Evolutionary conservation across 305 asterid genomes (phyloP), one percentile per base, ranked within the genome.

Genomic region (Rubia balearica): DNA sequence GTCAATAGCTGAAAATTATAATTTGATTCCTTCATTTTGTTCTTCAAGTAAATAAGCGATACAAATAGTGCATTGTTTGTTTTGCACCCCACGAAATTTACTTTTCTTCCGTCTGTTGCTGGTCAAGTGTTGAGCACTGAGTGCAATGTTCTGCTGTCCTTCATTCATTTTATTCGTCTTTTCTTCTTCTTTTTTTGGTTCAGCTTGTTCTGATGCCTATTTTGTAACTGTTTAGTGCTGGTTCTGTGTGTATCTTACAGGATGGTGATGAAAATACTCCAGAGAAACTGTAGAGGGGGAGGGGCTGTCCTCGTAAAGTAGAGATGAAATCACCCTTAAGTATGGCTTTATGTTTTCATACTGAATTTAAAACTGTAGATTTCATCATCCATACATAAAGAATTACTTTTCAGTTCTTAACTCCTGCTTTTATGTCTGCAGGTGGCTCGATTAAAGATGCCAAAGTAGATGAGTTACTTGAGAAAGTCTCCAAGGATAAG

Each of bases 401-500:
- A 33, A 33, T 33, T 33, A 33, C 36, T 33, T 38, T 14, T 41
- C 13, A 19, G 38, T 63, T 64, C 12, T 56, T 4, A 49, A 42
- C 46, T 42, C 61, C 45, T 56, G 14, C n/a, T 65, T 33, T 65
- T 46, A 45, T 75, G 51, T 17, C 78, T 82, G 68, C 69, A 82
- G 86, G 74, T 49, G 72, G 81, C 45, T 66, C 68, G 45, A 65
- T 36, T 62, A 76, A 65, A 65, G 70, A 22, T 77, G 79, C 62
- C 63, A 73, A 46, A 61, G 55, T 73, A 27, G 72, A 71, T 76
- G 75, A 73, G 71, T 68, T 67, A 61, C 78, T 65, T 63, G 49
- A 65, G 61, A 76, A 72, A 77, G 77, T 94, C 66, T 91, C 98
- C 0, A 94, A 94, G 81, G 95, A 91, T 73, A 94, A 94, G 86